Conservation (phyloP, 2,329 filamentous ascomycete species). For the Fusarium piperis region DNA sequence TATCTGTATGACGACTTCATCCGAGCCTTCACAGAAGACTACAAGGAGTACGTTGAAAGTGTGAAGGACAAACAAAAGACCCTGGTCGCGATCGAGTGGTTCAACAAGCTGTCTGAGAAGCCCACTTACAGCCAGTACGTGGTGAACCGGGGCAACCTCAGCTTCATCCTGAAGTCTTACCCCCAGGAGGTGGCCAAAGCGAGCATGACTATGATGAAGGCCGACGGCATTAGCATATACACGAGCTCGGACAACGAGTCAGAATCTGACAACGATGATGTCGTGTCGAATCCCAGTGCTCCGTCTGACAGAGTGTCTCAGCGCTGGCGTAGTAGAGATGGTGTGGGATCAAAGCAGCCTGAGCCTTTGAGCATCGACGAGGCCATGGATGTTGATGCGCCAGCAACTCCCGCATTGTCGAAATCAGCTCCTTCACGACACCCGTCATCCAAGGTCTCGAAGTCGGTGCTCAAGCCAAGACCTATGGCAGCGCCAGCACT, state of each 20-base stretch:
- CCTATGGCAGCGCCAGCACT: background rate
- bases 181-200: constrained; percentile 43
- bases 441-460: background rate
- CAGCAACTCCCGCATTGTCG: background rate
- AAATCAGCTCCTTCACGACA: background rate
- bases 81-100: constrained; percentile 56
- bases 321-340: background rate
- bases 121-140: constrained; percentile 43
- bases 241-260: constrained; percentile 24
- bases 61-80: constrained; percentile 39
- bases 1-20: constrained; percentile 65
- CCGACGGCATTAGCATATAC: constrained; percentile 24
- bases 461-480: background rate
- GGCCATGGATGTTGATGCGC: constrained; percentile 29
- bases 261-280: background rate
- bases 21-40: constrained; percentile 54
- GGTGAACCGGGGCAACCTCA: constrained; percentile 50
- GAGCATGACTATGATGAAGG: constrained; percentile 20
- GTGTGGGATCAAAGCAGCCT: background rate
- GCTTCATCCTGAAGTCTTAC: constrained; percentile 47
- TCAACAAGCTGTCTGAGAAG: constrained; percentile 40
- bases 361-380: constrained; percentile 8
- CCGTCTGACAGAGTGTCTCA: background rate
- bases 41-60: constrained; percentile 51
- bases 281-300: background rate